Conservation (phyloP, 805 yeast genomes). For the Yamadazyma takamatsuzukensis region DNA sequence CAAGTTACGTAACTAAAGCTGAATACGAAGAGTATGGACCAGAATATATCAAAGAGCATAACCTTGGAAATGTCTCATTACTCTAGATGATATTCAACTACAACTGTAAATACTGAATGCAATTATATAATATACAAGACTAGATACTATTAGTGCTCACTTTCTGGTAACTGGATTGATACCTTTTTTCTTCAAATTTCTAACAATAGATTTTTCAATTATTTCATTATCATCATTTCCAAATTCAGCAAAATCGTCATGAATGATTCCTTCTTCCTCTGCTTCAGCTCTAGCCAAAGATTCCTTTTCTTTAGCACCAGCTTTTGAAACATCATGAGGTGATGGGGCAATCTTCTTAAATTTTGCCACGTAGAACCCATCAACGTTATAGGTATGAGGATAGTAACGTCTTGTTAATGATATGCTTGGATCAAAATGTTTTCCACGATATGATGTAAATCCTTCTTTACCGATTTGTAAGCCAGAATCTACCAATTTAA, state of each 20-base stretch:
- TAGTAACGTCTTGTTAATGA: slow-evolving; percentile 89
- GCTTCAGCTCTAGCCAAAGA: slow-evolving; percentile 76
- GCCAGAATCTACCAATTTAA: slow-evolving; percentile 88
- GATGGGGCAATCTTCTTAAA: slow-evolving; percentile 87
- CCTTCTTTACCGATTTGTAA: slow-evolving; percentile 95
- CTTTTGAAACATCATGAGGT: slow-evolving; percentile 78
- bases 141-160: slow-evolving; percentile 3
- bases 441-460: slow-evolving; percentile 89
- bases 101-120: slow-evolving; percentile 5
- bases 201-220: slow-evolving; percentile 65
- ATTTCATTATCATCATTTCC: slow-evolving; percentile 70
- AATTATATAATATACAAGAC: slow-evolving; percentile 7
- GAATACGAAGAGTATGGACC: slow-evolving; percentile 89
- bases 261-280: slow-evolving; percentile 74
- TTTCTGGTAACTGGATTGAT: slow-evolving; percentile 55
- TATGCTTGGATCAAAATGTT: slow-evolving; percentile 74
- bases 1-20: slow-evolving; percentile 53
- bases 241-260: slow-evolving; percentile 82
- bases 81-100: slow-evolving; percentile 1
- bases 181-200: slow-evolving; percentile 66
- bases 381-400: slow-evolving; percentile 98
- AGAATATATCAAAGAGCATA: slow-evolving; percentile 85
- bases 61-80: slow-evolving; percentile 59
- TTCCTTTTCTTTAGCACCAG: slow-evolving; percentile 87
- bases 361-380: slow-evolving; percentile 97